phyloP scores from a whole-genome alignment of 352 stramenopile species.

The Aphanomyces euteiches region DNA sequence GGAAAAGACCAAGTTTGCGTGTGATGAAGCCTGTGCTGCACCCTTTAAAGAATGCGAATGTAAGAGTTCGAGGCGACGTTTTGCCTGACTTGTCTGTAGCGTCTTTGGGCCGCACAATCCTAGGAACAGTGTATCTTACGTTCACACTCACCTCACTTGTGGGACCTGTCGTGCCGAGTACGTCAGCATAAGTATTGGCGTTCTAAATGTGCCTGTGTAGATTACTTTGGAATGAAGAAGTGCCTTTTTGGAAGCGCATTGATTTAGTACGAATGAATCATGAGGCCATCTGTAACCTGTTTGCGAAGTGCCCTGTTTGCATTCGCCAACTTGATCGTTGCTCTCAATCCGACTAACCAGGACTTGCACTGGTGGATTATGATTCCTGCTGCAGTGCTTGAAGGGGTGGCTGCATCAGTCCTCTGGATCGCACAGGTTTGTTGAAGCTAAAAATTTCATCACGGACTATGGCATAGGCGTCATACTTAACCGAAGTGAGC shows the following conservation, averaged over 20 bases:
- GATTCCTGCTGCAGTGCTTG: conserved; percentile 6
- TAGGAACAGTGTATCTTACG: conserved; percentile 13
- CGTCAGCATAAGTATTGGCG: background rate
- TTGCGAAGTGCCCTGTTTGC: background rate
- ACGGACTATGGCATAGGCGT: background rate
- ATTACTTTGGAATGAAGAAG: conserved; percentile 16
- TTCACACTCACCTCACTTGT: conserved; percentile 19
- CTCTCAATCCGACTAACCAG: background rate
- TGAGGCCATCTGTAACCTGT: background rate
- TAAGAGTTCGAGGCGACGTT: background rate
- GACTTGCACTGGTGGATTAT: conserved; percentile 19
- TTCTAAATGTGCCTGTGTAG: background rate
- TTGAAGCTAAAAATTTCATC: background rate
- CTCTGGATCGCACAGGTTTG: conserved; percentile 20
- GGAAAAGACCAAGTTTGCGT: conserved; percentile 15
- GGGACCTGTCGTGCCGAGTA: conserved; percentile 13
- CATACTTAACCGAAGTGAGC: conserved; percentile 22
- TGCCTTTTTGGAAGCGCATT: conserved; percentile 16
- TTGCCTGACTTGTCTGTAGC: background rate
- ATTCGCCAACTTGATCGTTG: conserved; percentile 22
- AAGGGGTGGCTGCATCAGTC: conserved; percentile 16
- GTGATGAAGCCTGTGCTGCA: conserved; percentile 9
- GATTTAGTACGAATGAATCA: conserved; percentile 12
- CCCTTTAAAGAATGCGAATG: conserved; percentile 24
- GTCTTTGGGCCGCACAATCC: conserved; percentile 5